Conservation (phyloP, 768 basidiomycete genomes). For the Suillus alpinus region DNA sequence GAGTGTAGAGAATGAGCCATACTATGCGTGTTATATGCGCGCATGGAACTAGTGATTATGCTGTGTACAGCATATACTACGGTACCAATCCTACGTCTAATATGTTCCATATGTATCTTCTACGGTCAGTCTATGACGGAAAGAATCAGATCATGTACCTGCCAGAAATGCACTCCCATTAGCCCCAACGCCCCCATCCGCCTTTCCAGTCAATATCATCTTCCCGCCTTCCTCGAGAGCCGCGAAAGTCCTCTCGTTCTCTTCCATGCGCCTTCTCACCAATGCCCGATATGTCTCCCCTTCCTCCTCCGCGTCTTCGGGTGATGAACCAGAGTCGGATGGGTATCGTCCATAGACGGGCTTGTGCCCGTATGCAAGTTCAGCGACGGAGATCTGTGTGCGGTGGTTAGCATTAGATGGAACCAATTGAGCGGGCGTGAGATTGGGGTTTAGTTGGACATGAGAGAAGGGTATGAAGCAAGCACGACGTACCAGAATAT, state of each 20-base stretch:
- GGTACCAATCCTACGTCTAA: neutral
- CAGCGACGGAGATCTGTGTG: conserved; percentile 44
- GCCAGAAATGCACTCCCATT: neutral
- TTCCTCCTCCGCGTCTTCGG: neutral
- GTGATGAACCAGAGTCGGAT: conserved; percentile 13
- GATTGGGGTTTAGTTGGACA: neutral
- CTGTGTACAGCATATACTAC: neutral
- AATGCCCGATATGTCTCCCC: conserved; percentile 25
- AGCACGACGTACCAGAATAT: conserved; percentile 61
- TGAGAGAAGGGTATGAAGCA: neutral
- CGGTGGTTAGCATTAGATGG: conserved; percentile 36
- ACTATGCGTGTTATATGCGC: neutral
- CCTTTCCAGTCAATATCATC: neutral
- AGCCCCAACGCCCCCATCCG: neutral
- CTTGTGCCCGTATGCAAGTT: conserved; percentile 55
- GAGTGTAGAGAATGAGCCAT: neutral
- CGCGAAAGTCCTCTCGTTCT: neutral
- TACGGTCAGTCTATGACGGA: neutral
- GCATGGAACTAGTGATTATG: neutral
- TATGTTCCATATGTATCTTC: neutral
- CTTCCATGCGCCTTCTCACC: neutral
- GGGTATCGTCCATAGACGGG: conserved; percentile 60
- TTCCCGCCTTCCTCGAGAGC: neutral
- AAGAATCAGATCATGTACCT: neutral
- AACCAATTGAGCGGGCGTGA: neutral